Evolutionary conservation across 768 basidiomycete genomes (phyloP), one percentile per base, ranked within the genome.

Genomic region (Aureoboletus auriporus): DNA sequence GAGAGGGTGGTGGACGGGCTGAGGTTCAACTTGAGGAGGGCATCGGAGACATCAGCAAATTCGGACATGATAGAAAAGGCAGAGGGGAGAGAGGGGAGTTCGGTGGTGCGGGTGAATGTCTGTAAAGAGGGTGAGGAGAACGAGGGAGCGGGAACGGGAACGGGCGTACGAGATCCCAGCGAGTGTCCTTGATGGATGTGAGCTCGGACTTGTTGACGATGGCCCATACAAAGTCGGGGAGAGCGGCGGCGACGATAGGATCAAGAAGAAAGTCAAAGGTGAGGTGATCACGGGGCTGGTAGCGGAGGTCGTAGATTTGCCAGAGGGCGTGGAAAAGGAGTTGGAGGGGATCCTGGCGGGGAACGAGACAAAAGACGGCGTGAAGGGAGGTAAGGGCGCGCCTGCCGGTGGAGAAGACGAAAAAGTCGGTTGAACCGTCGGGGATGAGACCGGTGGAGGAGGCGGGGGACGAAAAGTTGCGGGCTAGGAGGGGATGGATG

Each of bases 161-260:
- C 39, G 6, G n/a, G 75, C 85, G 61, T 49, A 95, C 93, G 65
- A 94, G 67, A 64, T 95, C 93, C 89, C 90, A 96, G 53, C 93
- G 78, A 49, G 75, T 68, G 47, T 82, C 74, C 66, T 82, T 84
- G 59, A 91, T 78, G 31, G 72, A 71, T 48, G 76, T 69, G 52
- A 94, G 73, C 55, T 90, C 86, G 49, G 85, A 80, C 71, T 94
- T 96, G 30, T 79, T 75, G 26, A 93, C 84, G 46, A 93, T 65
- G 9, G 82, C 91, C 84, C 86, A 96, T 4, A 95, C 88, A 62
- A 82, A 92, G 58, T 80, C 86, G 42, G 80, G 63, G 42, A 83
- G 63, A 31, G 70, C 66, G 46, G 68, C 71, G 5, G 61, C 46
- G 5, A 59, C 30, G 26, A 55, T 49, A 52, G 76, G 57, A 31